Percentiles rank a stretch among this genome's conserved stretches.
phyloP scores from a whole-genome alignment of 345 rosid genomes.

The Eucalyptus fibrosa region DNA sequence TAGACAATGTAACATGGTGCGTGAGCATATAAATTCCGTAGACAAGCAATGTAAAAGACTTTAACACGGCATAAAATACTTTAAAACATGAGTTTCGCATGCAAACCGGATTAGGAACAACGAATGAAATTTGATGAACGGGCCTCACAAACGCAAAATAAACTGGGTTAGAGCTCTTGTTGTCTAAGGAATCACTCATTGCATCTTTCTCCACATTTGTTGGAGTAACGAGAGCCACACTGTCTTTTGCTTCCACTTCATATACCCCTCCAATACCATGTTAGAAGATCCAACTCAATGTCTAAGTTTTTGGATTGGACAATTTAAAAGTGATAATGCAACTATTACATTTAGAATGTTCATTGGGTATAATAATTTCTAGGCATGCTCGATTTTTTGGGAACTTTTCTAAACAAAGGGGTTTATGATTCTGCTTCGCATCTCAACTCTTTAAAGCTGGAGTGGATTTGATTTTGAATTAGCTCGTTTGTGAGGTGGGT shows the following conservation, averaged over 20 bases:
- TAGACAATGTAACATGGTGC: no score
- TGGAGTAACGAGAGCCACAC: background rate
- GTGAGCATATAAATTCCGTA: background rate
- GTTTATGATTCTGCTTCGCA: background rate
- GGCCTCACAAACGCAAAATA: background rate
- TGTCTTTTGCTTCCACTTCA: background rate
- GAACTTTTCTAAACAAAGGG: background rate
- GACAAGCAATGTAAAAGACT: no score
- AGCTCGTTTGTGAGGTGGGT: background rate
- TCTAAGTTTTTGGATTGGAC: background rate
- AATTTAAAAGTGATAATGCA: background rate
- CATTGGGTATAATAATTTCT: background rate
- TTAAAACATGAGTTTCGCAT: background rate
- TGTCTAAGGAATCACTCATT: background rate
- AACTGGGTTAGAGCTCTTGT: background rate
- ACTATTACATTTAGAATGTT: background rate
- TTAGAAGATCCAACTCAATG: background rate
- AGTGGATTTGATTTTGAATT: background rate
- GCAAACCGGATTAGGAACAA: accelerated
- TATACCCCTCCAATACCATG: background rate
- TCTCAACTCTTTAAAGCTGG: background rate
- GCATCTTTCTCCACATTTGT: background rate
- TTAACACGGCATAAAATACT: background rate
- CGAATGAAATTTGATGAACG: background rate
- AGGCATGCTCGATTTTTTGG: background rate